Conservation (phyloP, 176 grass and related monocot species). For the Secale cereale region DNA sequence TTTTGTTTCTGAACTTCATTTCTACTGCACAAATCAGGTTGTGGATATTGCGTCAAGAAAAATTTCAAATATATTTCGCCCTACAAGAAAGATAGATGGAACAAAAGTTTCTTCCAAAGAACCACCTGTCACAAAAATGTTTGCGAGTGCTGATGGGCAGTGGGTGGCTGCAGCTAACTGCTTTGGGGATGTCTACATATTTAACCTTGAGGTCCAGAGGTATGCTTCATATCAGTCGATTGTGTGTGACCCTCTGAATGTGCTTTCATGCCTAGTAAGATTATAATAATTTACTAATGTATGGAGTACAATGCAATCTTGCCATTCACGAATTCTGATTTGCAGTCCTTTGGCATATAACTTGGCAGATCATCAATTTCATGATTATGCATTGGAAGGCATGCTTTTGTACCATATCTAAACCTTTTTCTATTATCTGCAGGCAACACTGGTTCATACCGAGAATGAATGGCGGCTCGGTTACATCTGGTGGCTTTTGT, state of each 20-base stretch:
- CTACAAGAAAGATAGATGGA: slow-evolving; percentile 46
- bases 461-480: slow-evolving; percentile 81
- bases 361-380: not conserved
- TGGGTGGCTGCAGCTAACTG: slow-evolving; percentile 85
- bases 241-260: not conserved
- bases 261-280: not conserved
- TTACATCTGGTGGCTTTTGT: slow-evolving; percentile 90
- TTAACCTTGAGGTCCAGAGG: slow-evolving; percentile 89
- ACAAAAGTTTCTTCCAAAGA: slow-evolving; percentile 48
- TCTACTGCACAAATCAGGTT: slow-evolving; percentile 48
- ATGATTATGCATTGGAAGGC: not conserved
- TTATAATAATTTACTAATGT: not conserved
- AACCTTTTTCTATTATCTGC: not conserved
- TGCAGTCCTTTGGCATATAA: slow-evolving; percentile 4
- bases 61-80: slow-evolving; percentile 60
- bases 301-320: not conserved
- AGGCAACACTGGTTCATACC: slow-evolving; percentile 96
- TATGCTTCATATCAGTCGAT: slow-evolving; percentile 30
- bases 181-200: slow-evolving; percentile 90
- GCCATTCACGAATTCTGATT: not conserved
- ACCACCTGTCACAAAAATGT: slow-evolving; percentile 87
- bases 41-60: slow-evolving; percentile 48
- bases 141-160: slow-evolving; percentile 81
- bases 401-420: not conserved
- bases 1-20: not conserved